A percentile compares a stretch with the other conserved stretches of the same genome.
Evolutionary conservation across 768 basidiomycete genomes (phyloP).

Genomic region (Suillus subalutaceus): DNA sequence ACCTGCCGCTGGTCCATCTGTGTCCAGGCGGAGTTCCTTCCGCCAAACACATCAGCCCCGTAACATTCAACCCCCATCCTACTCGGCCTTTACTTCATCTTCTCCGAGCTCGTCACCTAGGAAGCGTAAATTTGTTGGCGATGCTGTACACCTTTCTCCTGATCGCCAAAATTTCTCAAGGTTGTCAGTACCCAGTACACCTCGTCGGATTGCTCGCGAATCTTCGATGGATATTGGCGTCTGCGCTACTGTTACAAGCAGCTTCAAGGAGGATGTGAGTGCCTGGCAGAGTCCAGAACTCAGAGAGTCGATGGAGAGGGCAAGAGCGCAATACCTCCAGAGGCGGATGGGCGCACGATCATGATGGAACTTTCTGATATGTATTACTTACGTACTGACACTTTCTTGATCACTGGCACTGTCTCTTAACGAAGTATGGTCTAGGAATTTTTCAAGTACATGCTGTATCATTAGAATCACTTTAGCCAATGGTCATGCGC

Average conservation of each 20-base stretch:
- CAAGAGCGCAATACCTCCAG: slow-evolving; percentile 44
- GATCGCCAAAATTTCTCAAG: slow-evolving; percentile 20
- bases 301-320: slow-evolving; percentile 71
- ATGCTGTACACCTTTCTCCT: slow-evolving; percentile 26
- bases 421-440: neutral
- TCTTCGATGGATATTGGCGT: slow-evolving; percentile 39
- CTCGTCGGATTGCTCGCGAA: slow-evolving; percentile 28
- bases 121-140: slow-evolving; percentile 33
- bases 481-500: neutral
- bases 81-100: slow-evolving; percentile 29
- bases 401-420: neutral
- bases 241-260: slow-evolving; percentile 23
- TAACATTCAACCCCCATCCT: slow-evolving; percentile 31
- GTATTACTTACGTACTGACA: slow-evolving; percentile 1
- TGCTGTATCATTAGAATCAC: neutral
- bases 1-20: slow-evolving; percentile 17
- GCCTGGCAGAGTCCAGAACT: slow-evolving; percentile 68
- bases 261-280: slow-evolving; percentile 47
- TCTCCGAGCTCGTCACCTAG: slow-evolving; percentile 38
- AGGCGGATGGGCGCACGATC: slow-evolving; percentile 7
- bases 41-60: slow-evolving; percentile 25
- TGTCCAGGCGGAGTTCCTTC: slow-evolving; percentile 31
- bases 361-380: slow-evolving; percentile 3
- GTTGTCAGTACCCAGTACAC: slow-evolving; percentile 19
- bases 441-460: too few relatives aligned